Base-by-base conservation (phyloP, 495 filamentous ascomycete genomes). In the Halenospora varia region DNA sequence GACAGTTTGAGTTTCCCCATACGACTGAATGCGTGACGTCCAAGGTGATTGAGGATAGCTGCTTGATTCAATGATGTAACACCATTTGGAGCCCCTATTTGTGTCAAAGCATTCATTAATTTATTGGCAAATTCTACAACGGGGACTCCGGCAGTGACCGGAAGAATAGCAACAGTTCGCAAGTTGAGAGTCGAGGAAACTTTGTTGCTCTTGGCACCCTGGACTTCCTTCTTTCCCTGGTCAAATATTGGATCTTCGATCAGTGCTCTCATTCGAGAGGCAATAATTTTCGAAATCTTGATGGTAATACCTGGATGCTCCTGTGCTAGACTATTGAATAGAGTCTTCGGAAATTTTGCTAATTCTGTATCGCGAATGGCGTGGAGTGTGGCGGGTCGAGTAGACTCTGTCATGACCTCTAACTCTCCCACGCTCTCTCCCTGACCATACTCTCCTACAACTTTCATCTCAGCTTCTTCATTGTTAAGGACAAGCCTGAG, bases 251-350 rank as follows among this genome's bases (percentile, higher is more conserved):
- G 88, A 65, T 87, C 87, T 60, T 97, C 91, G 3, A 96, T 82
- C 60, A 97, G 64, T 24, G 90, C 81, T 55, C 93, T 81, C 94
- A 97, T 98, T 10, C 95, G 83, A 40, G 92, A 89, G 0, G 94
- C 94, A 66, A 98, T 97, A 59, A 98, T 92, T 71, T 97, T 98
- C 2, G 95, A 97, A 11, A 98, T 96, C 71, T 97, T 96, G 60
- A 98, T 97, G 0, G 94, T 97, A 68, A 98, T 97, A 17, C 92
- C 95, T 6, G 95, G 93, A 67, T 98, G 95, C 68, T 97, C 95
- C 64, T 93, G 85, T 0, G 95, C 94, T 4, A 98, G 80, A 67
- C 92, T 97, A 72, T 98, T 98, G 79, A 98, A 98, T 1, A 98
- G 76, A 1, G 90, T 96, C 51, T 92, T 90, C 6, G 94, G 94